Evolutionary conservation across 768 basidiomycete genomes (phyloP).

Genomic region (Cubamyces lactineus): DNA sequence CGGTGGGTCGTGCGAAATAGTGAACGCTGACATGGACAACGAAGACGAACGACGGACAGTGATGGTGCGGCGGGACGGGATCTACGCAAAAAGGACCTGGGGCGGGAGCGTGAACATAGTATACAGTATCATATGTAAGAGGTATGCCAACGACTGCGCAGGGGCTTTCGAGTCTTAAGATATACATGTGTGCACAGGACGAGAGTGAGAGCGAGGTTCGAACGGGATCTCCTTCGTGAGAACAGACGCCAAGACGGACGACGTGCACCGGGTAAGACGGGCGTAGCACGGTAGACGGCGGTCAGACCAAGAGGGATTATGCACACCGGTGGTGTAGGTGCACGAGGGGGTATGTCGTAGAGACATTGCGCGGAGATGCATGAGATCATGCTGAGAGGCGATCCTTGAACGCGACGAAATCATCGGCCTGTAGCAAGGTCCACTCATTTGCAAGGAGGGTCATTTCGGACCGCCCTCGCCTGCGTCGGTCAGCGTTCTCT

Average conservation of each 20-base stretch:
- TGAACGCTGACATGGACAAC: not conserved
- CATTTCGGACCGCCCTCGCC: constrained; percentile 63
- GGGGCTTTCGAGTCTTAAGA: not conserved
- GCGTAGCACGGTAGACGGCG: too few relatives aligned
- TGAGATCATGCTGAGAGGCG: constrained; percentile 3
- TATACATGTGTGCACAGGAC: not conserved
- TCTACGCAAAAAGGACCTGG: not conserved
- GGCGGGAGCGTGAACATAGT: not conserved
- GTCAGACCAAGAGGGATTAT: too few relatives aligned
- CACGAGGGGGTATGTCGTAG: not conserved
- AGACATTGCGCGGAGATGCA: not conserved
- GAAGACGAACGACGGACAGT: not conserved
- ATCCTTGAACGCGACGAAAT: constrained; percentile 21
- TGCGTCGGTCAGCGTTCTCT: constrained; percentile 28
- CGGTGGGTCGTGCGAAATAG: not conserved
- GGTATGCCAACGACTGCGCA: not conserved
- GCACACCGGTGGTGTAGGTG: not conserved
- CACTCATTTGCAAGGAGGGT: constrained; percentile 49
- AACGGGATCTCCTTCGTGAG: too few relatives aligned
- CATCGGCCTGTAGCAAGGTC: constrained; percentile 43
- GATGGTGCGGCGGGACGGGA: not conserved
- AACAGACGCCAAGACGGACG: too few relatives aligned
- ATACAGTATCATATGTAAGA: not conserved
- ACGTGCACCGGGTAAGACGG: too few relatives aligned
- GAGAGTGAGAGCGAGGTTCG: too few relatives aligned